Conservation (phyloP, 2,329 filamentous ascomycete genomes). For the Xylaria sp. region DNA sequence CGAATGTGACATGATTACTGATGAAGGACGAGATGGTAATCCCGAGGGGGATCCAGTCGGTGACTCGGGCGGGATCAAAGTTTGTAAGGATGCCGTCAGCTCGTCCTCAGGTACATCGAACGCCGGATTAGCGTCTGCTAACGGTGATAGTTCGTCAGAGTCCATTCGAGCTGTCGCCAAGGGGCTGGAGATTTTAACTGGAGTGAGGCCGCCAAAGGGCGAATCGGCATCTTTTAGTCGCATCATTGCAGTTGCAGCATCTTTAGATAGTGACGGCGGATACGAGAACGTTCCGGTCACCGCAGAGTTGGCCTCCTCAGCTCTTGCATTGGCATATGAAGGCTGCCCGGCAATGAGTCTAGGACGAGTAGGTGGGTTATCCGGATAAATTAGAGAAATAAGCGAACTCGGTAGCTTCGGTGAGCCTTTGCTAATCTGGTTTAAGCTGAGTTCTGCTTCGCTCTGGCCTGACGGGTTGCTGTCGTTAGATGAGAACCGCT, state of each 20-base stretch:
- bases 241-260: constrained; percentile 50
- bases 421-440: constrained; percentile 55
- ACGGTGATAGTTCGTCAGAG: constrained; percentile 31
- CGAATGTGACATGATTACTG: constrained; percentile 39
- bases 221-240: constrained; percentile 47
- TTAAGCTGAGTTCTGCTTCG: constrained; percentile 57
- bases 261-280: constrained; percentile 49
- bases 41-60: constrained; percentile 33
- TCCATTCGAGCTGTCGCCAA: constrained; percentile 39
- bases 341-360: constrained; percentile 48
- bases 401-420: constrained; percentile 46
- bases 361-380: constrained; percentile 46
- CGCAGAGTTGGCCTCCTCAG: constrained; percentile 45
- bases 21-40: constrained; percentile 37
- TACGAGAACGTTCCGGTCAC: constrained; percentile 50
- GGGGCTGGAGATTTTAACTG: constrained; percentile 47
- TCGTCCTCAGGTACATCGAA: constrained; percentile 17
- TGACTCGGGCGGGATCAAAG: constrained; percentile 28
- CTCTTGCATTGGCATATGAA: constrained; percentile 51
- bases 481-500: constrained; percentile 44
- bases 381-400: constrained; percentile 46
- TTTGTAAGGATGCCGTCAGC: constrained; percentile 19
- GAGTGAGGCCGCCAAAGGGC: constrained; percentile 45
- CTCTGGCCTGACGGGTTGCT: constrained; percentile 51
- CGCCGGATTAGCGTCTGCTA: constrained; percentile 17